Conservation (phyloP, 805 yeast genomes). For the Lipomyces starkeyi region DNA sequence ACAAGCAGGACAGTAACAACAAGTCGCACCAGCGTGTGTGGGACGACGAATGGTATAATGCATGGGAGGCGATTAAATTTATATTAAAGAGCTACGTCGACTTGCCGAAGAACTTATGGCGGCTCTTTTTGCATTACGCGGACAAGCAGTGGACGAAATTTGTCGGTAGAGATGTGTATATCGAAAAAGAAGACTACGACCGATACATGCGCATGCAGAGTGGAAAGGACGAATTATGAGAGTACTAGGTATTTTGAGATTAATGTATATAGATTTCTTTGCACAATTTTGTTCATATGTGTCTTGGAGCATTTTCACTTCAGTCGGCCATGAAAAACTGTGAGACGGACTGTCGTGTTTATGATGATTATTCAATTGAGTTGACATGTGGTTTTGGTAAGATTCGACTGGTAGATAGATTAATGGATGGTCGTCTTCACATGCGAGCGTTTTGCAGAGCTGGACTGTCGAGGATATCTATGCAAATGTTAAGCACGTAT, state of each 20-base stretch:
- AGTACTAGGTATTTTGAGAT: neutral
- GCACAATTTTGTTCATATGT: neutral
- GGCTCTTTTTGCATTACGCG: conserved; percentile 55
- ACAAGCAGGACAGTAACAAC: conserved; percentile 23
- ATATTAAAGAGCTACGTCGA: conserved; percentile 68
- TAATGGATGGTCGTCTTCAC: too few species aligned
- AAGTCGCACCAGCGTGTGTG: conserved; percentile 42
- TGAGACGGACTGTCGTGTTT: too few species aligned
- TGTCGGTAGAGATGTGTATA: conserved; percentile 58
- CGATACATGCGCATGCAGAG: conserved; percentile 11
- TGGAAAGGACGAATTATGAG: neutral
- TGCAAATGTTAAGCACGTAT: neutral
- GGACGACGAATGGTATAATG: conserved; percentile 57
- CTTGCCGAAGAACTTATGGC: conserved; percentile 69
- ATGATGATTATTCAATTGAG: too few species aligned
- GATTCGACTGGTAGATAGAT: too few species aligned
- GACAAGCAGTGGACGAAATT: conserved; percentile 74
- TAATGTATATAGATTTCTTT: neutral
- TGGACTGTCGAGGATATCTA: too few species aligned
- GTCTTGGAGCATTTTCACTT: neutral
- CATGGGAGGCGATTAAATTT: conserved; percentile 66
- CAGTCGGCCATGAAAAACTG: neutral
- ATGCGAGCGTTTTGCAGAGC: too few species aligned
- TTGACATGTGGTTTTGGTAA: too few species aligned
- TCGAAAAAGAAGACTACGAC: conserved; percentile 10